Evolutionary conservation across 257 asterid genomes (phyloP).

Genomic region (Verbena officinalis): DNA sequence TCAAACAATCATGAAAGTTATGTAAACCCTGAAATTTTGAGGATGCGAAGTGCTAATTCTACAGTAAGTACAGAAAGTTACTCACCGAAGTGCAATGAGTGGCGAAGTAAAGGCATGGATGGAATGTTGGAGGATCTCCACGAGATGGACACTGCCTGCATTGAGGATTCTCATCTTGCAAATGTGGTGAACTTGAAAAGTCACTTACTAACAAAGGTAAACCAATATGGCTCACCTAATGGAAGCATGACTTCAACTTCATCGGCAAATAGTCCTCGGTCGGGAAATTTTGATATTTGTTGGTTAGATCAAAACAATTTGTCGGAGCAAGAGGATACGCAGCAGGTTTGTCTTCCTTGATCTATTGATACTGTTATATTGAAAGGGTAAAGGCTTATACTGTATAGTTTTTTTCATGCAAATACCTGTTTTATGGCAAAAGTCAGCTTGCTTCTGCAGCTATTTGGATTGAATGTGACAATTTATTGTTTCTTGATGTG

Average conservation of each 20-base stretch:
- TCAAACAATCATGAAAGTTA: slow-evolving; percentile 50
- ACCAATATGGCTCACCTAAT: slow-evolving; percentile 77
- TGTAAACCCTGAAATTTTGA: slow-evolving; percentile 61
- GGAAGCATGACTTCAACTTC: slow-evolving; percentile 90
- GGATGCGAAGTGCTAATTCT: slow-evolving; percentile 46
- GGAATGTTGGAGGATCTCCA: slow-evolving; percentile 97
- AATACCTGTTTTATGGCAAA: slow-evolving; percentile 18
- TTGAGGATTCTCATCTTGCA: slow-evolving; percentile 75
- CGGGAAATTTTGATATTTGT: slow-evolving; percentile 71
- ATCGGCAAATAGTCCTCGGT: slow-evolving; percentile 86
- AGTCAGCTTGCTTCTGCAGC: too few species aligned
- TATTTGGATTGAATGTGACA: too few species aligned
- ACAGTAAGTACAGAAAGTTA: slow-evolving; percentile 49
- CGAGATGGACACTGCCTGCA: slow-evolving; percentile 96
- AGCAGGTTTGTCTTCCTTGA: slow-evolving; percentile 64
- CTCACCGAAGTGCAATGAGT: slow-evolving; percentile 77
- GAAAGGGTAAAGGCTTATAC: slow-evolving; percentile 7
- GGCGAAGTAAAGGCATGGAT: slow-evolving; percentile 82
- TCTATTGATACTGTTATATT: slow-evolving; percentile 11
- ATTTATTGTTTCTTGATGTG: slow-evolving; percentile 9
- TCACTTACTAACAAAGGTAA: slow-evolving; percentile 68
- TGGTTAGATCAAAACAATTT: slow-evolving; percentile 73
- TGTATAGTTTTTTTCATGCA: slow-evolving; percentile 7
- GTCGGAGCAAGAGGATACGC: slow-evolving; percentile 72
- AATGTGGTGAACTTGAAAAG: slow-evolving; percentile 63